Evolutionary conservation across 2,329 filamentous ascomycete species (phyloP).

Genomic region (Nothopassalora personata): DNA sequence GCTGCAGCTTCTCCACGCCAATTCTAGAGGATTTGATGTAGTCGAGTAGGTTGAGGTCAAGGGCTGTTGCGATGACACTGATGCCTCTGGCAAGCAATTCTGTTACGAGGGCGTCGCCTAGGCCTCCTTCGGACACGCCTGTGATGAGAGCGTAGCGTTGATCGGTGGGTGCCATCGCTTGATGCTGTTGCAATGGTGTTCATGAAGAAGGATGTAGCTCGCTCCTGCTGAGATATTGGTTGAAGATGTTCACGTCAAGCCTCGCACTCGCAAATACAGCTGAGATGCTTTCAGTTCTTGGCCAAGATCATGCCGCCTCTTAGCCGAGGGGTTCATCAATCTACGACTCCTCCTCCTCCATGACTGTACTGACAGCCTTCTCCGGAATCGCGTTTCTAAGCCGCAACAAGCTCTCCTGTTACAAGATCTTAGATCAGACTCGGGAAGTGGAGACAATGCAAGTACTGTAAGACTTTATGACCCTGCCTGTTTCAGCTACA

Average conservation of each 20-base stretch:
- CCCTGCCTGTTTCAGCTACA: background rate
- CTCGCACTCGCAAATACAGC: background rate
- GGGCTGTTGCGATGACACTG: slow-evolving; percentile 38
- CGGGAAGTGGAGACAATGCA: background rate
- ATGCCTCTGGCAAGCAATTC: slow-evolving; percentile 41
- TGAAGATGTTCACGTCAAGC: background rate
- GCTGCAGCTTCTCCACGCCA: slow-evolving; percentile 24
- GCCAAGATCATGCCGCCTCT: too few relatives aligned
- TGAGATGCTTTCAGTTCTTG: too few relatives aligned
- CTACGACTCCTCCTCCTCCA: too few relatives aligned
- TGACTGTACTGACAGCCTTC: too few relatives aligned
- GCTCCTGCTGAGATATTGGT: background rate
- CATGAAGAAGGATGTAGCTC: background rate
- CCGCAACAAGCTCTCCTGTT: background rate
- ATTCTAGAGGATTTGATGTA: background rate
- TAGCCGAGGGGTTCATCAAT: too few relatives aligned
- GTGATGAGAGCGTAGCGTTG: slow-evolving; percentile 30
- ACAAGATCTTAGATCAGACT: background rate
- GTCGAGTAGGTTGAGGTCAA: slow-evolving; percentile 26
- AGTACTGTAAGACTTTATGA: background rate
- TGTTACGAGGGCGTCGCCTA: slow-evolving; percentile 43
- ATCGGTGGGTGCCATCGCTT: background rate
- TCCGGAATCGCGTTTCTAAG: background rate
- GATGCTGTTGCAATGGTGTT: background rate
- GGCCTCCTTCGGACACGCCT: slow-evolving; percentile 43